Conservation (phyloP, 441 rosid species). For the Erodium moschatum region DNA sequence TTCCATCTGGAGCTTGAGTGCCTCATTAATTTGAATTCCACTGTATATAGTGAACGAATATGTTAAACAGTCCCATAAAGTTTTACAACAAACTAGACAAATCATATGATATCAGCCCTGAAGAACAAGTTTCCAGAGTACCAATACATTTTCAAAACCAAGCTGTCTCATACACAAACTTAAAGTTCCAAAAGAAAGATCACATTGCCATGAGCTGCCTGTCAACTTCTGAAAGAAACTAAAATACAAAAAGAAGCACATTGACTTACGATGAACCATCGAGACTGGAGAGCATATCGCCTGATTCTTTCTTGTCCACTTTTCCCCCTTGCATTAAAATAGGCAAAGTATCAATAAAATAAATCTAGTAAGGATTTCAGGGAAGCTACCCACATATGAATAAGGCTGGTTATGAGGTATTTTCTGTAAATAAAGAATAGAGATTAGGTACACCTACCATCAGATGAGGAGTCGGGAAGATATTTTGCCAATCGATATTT, state of each 20-base stretch:
- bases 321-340: slow-evolving; percentile 55
- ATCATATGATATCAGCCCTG: background rate
- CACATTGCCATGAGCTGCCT: background rate
- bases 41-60: slow-evolving; percentile 35
- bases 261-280: slow-evolving; percentile 89
- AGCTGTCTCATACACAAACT: no score
- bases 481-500: slow-evolving; percentile 97
- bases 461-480: slow-evolving; percentile 88
- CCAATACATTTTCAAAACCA: background rate
- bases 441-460: slow-evolving; percentile 44
- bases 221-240: slow-evolving; percentile 7
- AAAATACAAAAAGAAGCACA: slow-evolving; percentile 17
- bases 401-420: background rate
- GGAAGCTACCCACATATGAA: background rate
- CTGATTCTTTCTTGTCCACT: slow-evolving; percentile 86
- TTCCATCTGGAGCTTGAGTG: slow-evolving; percentile 94
- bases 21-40: slow-evolving; percentile 94
- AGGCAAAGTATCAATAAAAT: slow-evolving; percentile 18
- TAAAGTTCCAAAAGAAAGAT: background rate
- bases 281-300: slow-evolving; percentile 67
- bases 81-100: slow-evolving; percentile 5
- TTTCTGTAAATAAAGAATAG: no score
- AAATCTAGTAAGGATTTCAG: slow-evolving; percentile 6
- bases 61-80: slow-evolving; percentile 12
- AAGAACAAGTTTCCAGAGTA: background rate